A percentile compares a stretch with the other conserved stretches of the same genome.
phyloP scores from a whole-genome alignment of 2,329 filamentous ascomycete genomes.

The Ophiostoma himal-ulmi region DNA sequence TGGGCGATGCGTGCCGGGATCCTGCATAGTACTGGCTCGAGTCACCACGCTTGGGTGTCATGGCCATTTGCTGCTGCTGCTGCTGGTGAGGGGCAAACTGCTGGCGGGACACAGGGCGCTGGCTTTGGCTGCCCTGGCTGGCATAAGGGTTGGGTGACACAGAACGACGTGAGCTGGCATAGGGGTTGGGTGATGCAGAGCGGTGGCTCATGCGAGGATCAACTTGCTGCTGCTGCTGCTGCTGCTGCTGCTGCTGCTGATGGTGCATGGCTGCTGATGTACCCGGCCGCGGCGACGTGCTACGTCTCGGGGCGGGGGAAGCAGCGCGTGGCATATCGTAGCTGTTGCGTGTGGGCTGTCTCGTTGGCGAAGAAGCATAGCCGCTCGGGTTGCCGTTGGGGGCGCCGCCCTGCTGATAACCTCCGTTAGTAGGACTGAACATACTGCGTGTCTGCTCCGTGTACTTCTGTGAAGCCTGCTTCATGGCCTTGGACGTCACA shows the following conservation, averaged over 20 bases:
- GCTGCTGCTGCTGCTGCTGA: slow-evolving; percentile 20
- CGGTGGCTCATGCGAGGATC: slow-evolving; percentile 36
- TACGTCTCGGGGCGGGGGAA: slow-evolving; percentile 64
- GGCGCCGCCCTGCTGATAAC: slow-evolving; percentile 10
- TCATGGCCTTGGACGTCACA: slow-evolving; percentile 91
- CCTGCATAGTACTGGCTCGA: slow-evolving; percentile 43
- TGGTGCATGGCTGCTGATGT: slow-evolving; percentile 35
- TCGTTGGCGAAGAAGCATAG: slow-evolving; percentile 39
- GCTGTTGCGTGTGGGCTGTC: slow-evolving; percentile 49
- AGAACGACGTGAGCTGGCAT: slow-evolving; percentile 36
- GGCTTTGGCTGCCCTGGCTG: slow-evolving; percentile 18
- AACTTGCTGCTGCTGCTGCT: slow-evolving; percentile 24
- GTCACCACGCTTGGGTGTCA: slow-evolving; percentile 39
- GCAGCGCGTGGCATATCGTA: slow-evolving; percentile 54
- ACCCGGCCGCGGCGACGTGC: slow-evolving; percentile 56
- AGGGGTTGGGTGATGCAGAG: slow-evolving; percentile 52
- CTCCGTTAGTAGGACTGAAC: slow-evolving; percentile 45
- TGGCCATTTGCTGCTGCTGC: slow-evolving; percentile 31
- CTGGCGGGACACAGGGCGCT: slow-evolving; percentile 33
- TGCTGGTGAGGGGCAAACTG: slow-evolving; percentile 29
- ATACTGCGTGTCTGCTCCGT: slow-evolving; percentile 75
- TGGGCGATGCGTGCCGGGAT: slow-evolving; percentile 48
- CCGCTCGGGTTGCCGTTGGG: slow-evolving; percentile 9
- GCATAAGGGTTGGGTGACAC: slow-evolving; percentile 56
- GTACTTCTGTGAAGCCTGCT: slow-evolving; percentile 87